These are phyloP conservation scores for Pythium biforme DNA, from an alignment of 352 stramenopile genomes.

Conservation along the genomic window DNA sequence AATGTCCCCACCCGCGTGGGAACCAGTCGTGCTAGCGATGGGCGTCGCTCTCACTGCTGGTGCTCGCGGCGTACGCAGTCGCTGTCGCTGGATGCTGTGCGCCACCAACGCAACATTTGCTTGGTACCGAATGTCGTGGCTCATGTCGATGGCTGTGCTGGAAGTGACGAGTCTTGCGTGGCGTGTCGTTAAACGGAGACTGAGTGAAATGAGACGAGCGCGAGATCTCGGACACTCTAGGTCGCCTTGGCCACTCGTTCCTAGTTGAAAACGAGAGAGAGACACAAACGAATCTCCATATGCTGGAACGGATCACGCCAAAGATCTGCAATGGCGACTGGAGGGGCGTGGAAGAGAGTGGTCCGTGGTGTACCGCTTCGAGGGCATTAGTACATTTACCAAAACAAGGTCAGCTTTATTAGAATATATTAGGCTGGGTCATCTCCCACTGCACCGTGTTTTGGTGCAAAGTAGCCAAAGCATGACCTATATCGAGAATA, in stretches of 20 bases:
- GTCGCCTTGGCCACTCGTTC: neutral
- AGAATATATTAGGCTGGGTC: no score
- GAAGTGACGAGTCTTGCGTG: neutral
- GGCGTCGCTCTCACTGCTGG: neutral
- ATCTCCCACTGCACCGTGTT: no score
- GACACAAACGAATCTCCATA: neutral
- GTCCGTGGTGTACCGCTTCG: neutral
- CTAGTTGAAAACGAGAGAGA: neutral
- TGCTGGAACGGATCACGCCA: neutral
- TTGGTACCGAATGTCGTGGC: constrained; percentile 2
- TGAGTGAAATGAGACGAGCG: neutral
- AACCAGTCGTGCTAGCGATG: neutral
- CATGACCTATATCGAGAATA: no score
- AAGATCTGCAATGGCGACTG: neutral
- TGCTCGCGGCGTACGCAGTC: neutral
- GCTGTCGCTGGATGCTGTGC: neutral
- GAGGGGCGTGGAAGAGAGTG: neutral
- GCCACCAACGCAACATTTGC: neutral
- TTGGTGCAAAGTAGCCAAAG: no score
- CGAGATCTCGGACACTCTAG: neutral
- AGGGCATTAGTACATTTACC: neutral
- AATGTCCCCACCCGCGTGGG: no score
- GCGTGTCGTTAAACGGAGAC: neutral
- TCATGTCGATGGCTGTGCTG: neutral
- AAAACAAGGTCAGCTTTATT: neutral